Base-by-base conservation (phyloP, 2,329 filamentous ascomycete species). In the Aureobasidium musti region DNA sequence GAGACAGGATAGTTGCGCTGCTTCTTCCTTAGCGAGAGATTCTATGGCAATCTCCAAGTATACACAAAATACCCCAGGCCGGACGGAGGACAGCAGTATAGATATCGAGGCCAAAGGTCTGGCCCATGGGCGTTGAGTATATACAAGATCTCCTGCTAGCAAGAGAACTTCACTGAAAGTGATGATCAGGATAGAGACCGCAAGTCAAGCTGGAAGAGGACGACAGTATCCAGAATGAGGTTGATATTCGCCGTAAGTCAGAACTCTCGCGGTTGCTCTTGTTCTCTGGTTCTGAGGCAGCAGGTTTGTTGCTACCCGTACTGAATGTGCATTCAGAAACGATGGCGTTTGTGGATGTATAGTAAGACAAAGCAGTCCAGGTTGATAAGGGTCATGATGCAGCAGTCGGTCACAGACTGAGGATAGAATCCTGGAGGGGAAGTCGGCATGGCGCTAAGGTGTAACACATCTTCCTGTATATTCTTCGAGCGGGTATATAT, bases 71-170 rank as follows among this genome's bases (percentile, higher is more conserved):
- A 13, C 14, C 35, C 6, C 21, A 21, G 17, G 14, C 11, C 11
- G 13, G 6, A 41, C 1, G 10, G 3, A 37, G n/a, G 2, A 21
- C 5, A 23, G n/a, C 35, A 11, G n/a, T 56, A 56, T 56, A 56
- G 53, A 41, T 41, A 56, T 56, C 53, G 35, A 41, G 53, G 53
- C 53, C 53, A 56, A 56, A 28, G 11, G 21, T 26, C 35, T 56
- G 21, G 33, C 14, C 6, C 35, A 14, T 28, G 21, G 35, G 30
- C 17, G 3, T 37, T 30, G 4, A 26, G 23, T 41, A 41, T 56
- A 41, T 56, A 57, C 13, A 14, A 26, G 33, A 21, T 11, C 6
- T 8, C 13, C n/a, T 26, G 23, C 17, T 35, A 13, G 28, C 19
- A 1, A 35, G 26, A 35, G 5, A 28, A 17, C 47, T 45, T 17